Conservation (phyloP, 192 early-diverging fungal species). For the Polychytrium aggregatum region DNA sequence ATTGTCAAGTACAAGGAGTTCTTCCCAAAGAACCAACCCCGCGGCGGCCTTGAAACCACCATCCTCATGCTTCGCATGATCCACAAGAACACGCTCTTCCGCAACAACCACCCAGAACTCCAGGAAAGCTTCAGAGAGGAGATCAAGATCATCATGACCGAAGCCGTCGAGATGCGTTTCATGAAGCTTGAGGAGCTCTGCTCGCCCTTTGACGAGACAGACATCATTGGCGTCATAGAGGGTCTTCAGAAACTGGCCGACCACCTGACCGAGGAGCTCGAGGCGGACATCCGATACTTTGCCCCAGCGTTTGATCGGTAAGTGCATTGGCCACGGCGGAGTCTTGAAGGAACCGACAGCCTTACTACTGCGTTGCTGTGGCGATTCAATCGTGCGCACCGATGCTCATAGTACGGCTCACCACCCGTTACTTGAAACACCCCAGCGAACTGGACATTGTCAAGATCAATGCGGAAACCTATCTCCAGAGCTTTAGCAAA, state of each 20-base stretch:
- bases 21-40: slow-evolving; percentile 42
- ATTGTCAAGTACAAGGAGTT: slow-evolving; percentile 44
- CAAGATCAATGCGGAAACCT: slow-evolving; percentile 29
- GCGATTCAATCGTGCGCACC: no score
- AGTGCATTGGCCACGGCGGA: no score
- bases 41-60: slow-evolving; percentile 31
- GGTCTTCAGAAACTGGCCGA: slow-evolving; percentile 38
- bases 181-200: slow-evolving; percentile 34
- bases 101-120: slow-evolving; percentile 27
- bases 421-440: no score
- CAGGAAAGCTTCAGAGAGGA: slow-evolving; percentile 33
- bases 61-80: slow-evolving; percentile 46
- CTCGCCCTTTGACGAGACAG: slow-evolving; percentile 34
- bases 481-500: slow-evolving; percentile 32
- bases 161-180: slow-evolving; percentile 26
- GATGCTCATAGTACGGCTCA: no score
- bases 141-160: slow-evolving; percentile 17
- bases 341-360: no score
- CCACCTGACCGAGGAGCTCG: slow-evolving; percentile 38
- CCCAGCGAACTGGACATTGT: slow-evolving; percentile 40
- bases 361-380: no score
- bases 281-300: slow-evolving; percentile 40
- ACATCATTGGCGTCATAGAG: slow-evolving; percentile 34
- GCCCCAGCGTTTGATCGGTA: no score
- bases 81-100: slow-evolving; percentile 25